Percentiles rank a stretch among this genome's conserved stretches.
These are phyloP conservation scores for Pleurotus ostreatus DNA, from an alignment of 768 basidiomycete genomes.

Conservation along the genomic window DNA sequence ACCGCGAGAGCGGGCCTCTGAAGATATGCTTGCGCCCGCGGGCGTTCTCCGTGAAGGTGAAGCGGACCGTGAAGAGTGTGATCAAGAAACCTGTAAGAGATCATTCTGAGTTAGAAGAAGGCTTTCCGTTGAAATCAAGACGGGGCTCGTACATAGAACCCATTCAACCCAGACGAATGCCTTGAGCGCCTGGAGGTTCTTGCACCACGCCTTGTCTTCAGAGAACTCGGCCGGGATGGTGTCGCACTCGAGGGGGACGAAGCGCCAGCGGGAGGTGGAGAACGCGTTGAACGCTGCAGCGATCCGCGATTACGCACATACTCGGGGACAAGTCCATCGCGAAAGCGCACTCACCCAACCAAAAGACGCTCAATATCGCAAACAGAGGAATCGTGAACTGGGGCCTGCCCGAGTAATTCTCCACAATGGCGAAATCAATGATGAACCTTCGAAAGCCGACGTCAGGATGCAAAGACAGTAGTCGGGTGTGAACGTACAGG, in stretches of 20 bases:
- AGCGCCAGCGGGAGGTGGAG: conserved; percentile 53
- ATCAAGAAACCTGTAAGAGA: conserved; percentile 36
- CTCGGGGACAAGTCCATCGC: not conserved
- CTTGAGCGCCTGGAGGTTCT: conserved; percentile 49
- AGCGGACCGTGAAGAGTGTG: conserved; percentile 36
- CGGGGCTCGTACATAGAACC: conserved; percentile 37
- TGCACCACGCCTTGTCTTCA: conserved; percentile 49
- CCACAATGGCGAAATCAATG: conserved; percentile 36
- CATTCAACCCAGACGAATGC: conserved; percentile 59
- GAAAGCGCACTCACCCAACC: conserved; percentile 40
- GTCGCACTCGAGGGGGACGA: conserved; percentile 43
- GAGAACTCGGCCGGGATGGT: conserved; percentile 37
- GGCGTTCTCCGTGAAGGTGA: conserved; percentile 36
- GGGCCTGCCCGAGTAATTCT: conserved; percentile 41
- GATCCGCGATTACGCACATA: not conserved
- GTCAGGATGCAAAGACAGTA: not conserved
- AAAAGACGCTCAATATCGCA: conserved; percentile 43
- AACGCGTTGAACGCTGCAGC: conserved; percentile 53
- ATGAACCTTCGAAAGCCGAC: conserved; percentile 27
- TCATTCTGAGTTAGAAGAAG: no score
- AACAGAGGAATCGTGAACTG: conserved; percentile 45
- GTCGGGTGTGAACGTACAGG: conserved; percentile 30
- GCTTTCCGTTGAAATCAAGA: no score
- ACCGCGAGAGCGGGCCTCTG: conserved; percentile 47
- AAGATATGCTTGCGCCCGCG: conserved; percentile 50